Evolutionary conservation across 108 stramenopile species (phyloP).

Genomic region (Aurantiochytrium sp.): DNA sequence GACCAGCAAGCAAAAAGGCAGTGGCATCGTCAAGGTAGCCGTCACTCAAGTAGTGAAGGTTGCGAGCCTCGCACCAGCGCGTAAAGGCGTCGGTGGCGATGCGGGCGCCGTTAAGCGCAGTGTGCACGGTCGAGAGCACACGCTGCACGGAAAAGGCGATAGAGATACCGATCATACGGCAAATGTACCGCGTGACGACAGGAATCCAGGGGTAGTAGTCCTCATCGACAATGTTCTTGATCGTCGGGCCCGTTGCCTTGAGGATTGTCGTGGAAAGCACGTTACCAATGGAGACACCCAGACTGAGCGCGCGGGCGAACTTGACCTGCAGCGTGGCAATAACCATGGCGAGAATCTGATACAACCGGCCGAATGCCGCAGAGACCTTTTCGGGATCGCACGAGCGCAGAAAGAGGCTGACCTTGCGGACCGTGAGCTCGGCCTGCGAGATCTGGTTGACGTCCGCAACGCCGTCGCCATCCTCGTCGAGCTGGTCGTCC

Average conservation of each 20-base stretch:
- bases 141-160: slow-evolving; percentile 83
- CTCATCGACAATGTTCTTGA: slow-evolving; percentile 55
- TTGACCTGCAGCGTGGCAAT: slow-evolving; percentile 75
- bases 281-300: slow-evolving; percentile 72
- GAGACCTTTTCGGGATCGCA: slow-evolving; percentile 68
- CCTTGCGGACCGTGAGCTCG: slow-evolving; percentile 70
- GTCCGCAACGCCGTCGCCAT: slow-evolving; percentile 69
- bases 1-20: slow-evolving; percentile 67
- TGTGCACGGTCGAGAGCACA: slow-evolving; percentile 72
- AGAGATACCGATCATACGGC: slow-evolving; percentile 67
- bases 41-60: slow-evolving; percentile 56
- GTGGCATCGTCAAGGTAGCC: slow-evolving; percentile 68
- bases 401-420: slow-evolving; percentile 67
- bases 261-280: slow-evolving; percentile 59
- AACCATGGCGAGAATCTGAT: slow-evolving; percentile 70
- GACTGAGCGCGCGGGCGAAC: slow-evolving; percentile 73
- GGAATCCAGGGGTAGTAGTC: slow-evolving; percentile 64
- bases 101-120: slow-evolving; percentile 73
- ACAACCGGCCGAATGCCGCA: slow-evolving; percentile 23
- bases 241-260: slow-evolving; percentile 57
- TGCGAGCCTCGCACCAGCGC: slow-evolving; percentile 41
- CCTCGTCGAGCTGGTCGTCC: slow-evolving; percentile 72
- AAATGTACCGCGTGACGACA: slow-evolving; percentile 31
- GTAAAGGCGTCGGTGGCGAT: slow-evolving; percentile 71
- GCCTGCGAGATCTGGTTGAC: slow-evolving; percentile 55